These are phyloP conservation scores for Diddensiella transvaalensis DNA, from an alignment of 805 yeast species.

Conservation along the genomic window DNA sequence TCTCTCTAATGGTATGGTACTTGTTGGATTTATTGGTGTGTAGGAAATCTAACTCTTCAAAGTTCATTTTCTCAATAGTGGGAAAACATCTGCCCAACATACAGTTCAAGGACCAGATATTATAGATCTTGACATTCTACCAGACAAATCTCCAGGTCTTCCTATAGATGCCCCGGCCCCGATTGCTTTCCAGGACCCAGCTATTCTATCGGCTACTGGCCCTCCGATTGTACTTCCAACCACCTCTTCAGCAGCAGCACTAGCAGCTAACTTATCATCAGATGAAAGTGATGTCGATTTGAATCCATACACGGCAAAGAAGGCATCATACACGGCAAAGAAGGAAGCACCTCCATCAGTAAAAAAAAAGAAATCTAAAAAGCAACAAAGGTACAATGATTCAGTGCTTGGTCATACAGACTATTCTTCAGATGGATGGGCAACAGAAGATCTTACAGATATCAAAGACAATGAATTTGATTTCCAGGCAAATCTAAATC, in stretches of 20 bases:
- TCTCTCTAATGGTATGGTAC: slow-evolving; percentile 5
- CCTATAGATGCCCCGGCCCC: slow-evolving; percentile 5
- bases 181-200: slow-evolving; percentile 13
- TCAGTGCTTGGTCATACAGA: neutral
- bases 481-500: slow-evolving; percentile 73
- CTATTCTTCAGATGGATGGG: slow-evolving; percentile 17
- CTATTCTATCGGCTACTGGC: slow-evolving; percentile 12
- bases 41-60: neutral
- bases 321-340: too few species aligned
- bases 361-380: slow-evolving; percentile 4
- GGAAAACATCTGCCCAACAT: slow-evolving; percentile 7
- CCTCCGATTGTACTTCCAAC: slow-evolving; percentile 1
- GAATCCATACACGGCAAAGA: slow-evolving; percentile 14
- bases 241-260: slow-evolving; percentile 1
- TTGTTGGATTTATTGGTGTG: slow-evolving; percentile 14
- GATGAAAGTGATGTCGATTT: slow-evolving; percentile 13
- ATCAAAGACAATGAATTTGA: slow-evolving; percentile 69
- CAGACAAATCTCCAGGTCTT: slow-evolving; percentile 1
- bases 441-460: slow-evolving; percentile 37
- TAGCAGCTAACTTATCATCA: slow-evolving; percentile 1
- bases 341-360: neutral
- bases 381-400: neutral
- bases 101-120: slow-evolving; percentile 20
- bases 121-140: slow-evolving; percentile 23
- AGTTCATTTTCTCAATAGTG: slow-evolving; percentile 18